Conservation (phyloP, 768 basidiomycete species). For the Sarcodon aspratus region DNA sequence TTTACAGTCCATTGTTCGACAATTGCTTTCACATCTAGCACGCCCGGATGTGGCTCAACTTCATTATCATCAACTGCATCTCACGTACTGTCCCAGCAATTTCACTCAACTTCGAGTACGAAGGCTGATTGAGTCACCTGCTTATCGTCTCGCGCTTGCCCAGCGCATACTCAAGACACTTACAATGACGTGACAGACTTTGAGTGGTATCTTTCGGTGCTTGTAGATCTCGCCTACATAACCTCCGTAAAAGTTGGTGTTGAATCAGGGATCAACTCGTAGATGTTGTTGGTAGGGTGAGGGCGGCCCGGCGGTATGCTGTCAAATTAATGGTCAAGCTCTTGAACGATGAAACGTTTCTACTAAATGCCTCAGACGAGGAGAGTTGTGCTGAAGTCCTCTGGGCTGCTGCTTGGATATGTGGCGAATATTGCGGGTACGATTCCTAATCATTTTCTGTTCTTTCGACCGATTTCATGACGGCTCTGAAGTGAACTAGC, state of each 20-base stretch:
- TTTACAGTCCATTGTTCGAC: constrained; percentile 82
- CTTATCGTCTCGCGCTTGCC: constrained; percentile 78
- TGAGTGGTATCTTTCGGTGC: constrained; percentile 95
- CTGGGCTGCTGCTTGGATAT: constrained; percentile 95
- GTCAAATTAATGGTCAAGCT: constrained; percentile 78
- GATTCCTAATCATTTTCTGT: constrained; percentile 15
- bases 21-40: constrained; percentile 80
- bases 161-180: constrained; percentile 72
- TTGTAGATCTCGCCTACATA: constrained; percentile 85
- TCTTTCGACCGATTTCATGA: constrained; percentile 3
- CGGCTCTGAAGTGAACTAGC: constrained; percentile 48
- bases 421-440: constrained; percentile 88
- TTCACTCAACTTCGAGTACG: constrained; percentile 27
- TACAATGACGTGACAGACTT: constrained; percentile 89
- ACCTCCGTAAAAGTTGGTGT: constrained; percentile 69
- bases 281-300: constrained; percentile 78
- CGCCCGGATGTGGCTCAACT: constrained; percentile 33
- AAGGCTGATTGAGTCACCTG: constrained; percentile 50
- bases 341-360: constrained; percentile 65
- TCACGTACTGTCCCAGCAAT: constrained; percentile 38
- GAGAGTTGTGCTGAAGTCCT: constrained; percentile 77
- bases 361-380: constrained; percentile 54
- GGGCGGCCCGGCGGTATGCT: constrained; percentile 62
- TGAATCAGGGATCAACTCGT: constrained; percentile 78
- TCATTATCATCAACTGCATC: constrained; percentile 44